These are phyloP conservation scores for Globisporangium heterothallicum DNA, from an alignment of 352 stramenopile species.

Conservation along the genomic window DNA sequence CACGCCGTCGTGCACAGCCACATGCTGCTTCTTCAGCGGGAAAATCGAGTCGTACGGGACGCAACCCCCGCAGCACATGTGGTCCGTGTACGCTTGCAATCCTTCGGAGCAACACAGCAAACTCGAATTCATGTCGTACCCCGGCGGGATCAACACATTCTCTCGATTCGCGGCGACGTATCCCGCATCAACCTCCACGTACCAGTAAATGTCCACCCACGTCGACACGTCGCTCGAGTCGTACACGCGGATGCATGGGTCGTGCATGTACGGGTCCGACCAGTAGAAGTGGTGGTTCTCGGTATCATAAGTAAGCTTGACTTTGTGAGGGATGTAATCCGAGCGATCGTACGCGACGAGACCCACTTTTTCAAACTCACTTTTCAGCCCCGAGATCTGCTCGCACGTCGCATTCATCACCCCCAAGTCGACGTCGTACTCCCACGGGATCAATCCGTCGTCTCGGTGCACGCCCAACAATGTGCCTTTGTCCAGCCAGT, in stretches of 20 bases:
- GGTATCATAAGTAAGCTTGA: conserved; percentile 80
- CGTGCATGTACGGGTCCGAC: conserved; percentile 67
- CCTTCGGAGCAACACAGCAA: conserved; percentile 72
- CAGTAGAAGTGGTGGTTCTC: conserved; percentile 80
- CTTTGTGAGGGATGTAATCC: conserved; percentile 74
- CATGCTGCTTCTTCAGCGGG: conserved; percentile 39
- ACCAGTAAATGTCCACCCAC: conserved; percentile 84
- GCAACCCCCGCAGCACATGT: conserved; percentile 76
- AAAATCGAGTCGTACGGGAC: conserved; percentile 58
- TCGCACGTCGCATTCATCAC: conserved; percentile 69
- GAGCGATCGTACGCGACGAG: conserved; percentile 62
- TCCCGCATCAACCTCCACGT: conserved; percentile 48
- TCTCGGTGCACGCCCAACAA: conserved; percentile 66
- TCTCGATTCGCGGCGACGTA: conserved; percentile 35
- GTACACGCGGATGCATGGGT: conserved; percentile 75
- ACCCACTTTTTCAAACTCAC: conserved; percentile 49
- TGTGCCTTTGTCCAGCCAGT: conserved; percentile 81
- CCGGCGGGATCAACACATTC: conserved; percentile 47
- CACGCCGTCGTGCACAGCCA: conserved; percentile 41
- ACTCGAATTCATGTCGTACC: conserved; percentile 58
- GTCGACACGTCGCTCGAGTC: conserved; percentile 47
- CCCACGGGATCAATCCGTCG: conserved; percentile 67
- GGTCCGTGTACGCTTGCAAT: conserved; percentile 48
- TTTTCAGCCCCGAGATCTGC: conserved; percentile 64
- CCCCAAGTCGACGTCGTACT: conserved; percentile 79